Conservation (phyloP, 2,329 filamentous ascomycete genomes). For the Ceratocystis papillata region DNA sequence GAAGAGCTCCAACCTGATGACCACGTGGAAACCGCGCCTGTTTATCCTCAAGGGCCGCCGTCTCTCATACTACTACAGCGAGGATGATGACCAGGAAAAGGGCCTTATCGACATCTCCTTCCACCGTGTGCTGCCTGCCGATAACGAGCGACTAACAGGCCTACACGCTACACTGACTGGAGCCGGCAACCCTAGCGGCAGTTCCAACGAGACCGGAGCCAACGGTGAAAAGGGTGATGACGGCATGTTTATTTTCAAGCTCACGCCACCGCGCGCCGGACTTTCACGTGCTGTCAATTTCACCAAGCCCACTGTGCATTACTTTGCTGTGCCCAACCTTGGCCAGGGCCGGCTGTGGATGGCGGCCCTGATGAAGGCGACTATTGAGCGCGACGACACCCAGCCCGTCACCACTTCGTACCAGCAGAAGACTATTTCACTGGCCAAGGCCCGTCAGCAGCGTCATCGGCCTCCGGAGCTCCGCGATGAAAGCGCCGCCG, state of each 20-base stretch:
- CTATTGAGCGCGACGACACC: constrained; percentile 81
- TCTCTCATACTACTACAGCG: constrained; percentile 91
- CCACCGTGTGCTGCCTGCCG: constrained; percentile 88
- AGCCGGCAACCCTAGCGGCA: constrained; percentile 53
- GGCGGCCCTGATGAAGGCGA: constrained; percentile 97
- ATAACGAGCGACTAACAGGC: constrained; percentile 80
- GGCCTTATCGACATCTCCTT: constrained; percentile 96
- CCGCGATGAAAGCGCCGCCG: constrained; percentile 56
- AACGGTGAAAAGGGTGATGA: constrained; percentile 45
- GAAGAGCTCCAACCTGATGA: constrained; percentile 90
- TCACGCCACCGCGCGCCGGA: constrained; percentile 79
- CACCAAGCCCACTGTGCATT: constrained; percentile 93
- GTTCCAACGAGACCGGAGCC: constrained; percentile 31
- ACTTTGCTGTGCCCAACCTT: constrained; percentile 89
- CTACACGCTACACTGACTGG: constrained; percentile 87
- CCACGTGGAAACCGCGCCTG: constrained; percentile 93
- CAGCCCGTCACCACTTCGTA: constrained; percentile 80
- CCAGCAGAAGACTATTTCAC: constrained; percentile 90
- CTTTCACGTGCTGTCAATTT: constrained; percentile 89
- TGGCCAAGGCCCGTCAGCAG: constrained; percentile 78
- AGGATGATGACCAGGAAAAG: constrained; percentile 83
- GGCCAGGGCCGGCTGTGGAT: constrained; percentile 90
- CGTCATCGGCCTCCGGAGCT: constrained; percentile 81
- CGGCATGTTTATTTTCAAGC: constrained; percentile 93
- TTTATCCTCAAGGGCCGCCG: constrained; percentile 88